Base-by-base conservation (phyloP, 192 early-diverging fungal genomes). In the Umbelopsis sp. region DNA sequence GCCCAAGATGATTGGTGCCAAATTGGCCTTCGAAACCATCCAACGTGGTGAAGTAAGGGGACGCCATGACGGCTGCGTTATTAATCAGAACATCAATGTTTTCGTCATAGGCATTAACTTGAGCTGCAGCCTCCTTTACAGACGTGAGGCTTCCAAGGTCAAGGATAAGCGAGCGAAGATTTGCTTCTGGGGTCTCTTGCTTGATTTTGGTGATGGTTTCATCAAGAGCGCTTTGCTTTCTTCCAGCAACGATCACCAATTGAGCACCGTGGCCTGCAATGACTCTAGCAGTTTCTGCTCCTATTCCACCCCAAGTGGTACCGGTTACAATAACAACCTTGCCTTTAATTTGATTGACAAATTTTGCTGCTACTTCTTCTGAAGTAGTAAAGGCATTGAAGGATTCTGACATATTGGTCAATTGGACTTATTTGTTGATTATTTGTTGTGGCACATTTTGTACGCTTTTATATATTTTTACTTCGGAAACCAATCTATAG, bases 21-120 rank as follows among this genome's bases (percentile, higher is more conserved):
- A 69, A 69, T n/a, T 53, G 48, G 0, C 47, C 35, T 21, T 73
- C 72, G 47, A 73, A 68, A 7, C 66, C 66, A 25, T 73, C 72
- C 21, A 12, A 22, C 4, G 72, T 73, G 22, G 2, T 18, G 20
- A 49, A 15, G 7, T 35, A 52, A 2, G 15, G n/a, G 16, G 53
- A 35, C 3, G 41, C 45, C 35, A 68, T 64, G 9, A 75, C 77
- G 41, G 51, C 78, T 1, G 78, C 78, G 41, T 79, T 79, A 51
- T 79, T 79, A 46, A 79, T 64, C 23, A 79, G 69, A 8, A 79
- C 5, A 65, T 79, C 45, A 10, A 71, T 21, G n/a, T 30, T 25
- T 13, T 55, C 33, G 2, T 45, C 53, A 25, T 50, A 55, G 4
- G 6, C 37, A 8, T 71, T 71, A 9, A 71, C 49, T 27, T 71